Base-by-base conservation (phyloP, 108 stramenopile species). In the Fragilaria crotonensis region DNA sequence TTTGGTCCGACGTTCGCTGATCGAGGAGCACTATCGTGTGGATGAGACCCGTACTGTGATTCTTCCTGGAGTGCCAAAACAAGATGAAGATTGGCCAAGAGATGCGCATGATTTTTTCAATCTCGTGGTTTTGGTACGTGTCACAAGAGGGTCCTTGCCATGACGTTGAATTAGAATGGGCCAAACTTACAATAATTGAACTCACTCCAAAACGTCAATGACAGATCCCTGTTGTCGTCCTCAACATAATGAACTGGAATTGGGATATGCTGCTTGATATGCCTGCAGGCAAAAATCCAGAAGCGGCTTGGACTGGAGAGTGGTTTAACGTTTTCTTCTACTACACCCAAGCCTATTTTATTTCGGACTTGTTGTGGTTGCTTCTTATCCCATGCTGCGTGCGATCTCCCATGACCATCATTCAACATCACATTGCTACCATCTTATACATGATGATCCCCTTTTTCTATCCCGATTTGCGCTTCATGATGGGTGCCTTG, bases 41-140 rank as follows among this genome's bases (percentile, higher is more conserved):
- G 85, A 85, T 60, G 60, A 66, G 0, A 59, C 64, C 2, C 62
- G 58, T 4, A 60, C 51, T 45, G 56, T 67, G 4, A 60, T 86
- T n/a, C 64, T 93, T 14, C 90, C 87, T 7, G 90, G 90, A 45
- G 70, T 83, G 0, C 85, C 83, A 4, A 73, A 67, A 25, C 76
- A 78, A 47, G 83, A 83, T 57, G 79, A 80, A 30, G 80, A 93
- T 55, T 80, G 63, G 64, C 69, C 76, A 5, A 61, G 88, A 48
- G 88, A 90, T 61, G 30, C 65, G 9, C 92, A 93, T 52, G 92
- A 93, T 66, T 90, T 87, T 59, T 93, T 88, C 74, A 93, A 93
- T 62, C 55, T 93, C 19, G 74, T 93, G 44, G 75, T 79, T 1
- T 54, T 93, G 48, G 78, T 72, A 60, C 51, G 71, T 61, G 9